phyloP scores from a whole-genome alignment of 768 basidiomycete species.

The Strobilomyces echinocephalus region DNA sequence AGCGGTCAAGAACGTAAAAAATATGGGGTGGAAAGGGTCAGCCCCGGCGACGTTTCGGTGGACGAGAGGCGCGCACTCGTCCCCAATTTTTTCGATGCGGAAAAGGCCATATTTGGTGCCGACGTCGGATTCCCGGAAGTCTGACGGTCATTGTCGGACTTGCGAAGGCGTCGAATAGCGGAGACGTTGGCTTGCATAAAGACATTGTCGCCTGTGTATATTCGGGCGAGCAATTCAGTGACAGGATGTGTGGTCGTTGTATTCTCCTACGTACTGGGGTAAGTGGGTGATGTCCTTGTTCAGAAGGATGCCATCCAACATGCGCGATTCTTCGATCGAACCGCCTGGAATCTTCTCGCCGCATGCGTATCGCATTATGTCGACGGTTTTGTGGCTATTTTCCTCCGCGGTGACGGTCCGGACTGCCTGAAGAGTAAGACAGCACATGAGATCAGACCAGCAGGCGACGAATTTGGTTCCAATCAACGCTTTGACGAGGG shows the following conservation, averaged over 20 bases:
- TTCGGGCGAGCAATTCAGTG: slow-evolving; percentile 93
- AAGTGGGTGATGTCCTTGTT: slow-evolving; percentile 99
- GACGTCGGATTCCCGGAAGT: slow-evolving; percentile 86
- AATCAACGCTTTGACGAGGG: slow-evolving; percentile 96
- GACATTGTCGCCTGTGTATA: slow-evolving; percentile 99
- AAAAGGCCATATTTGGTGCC: slow-evolving; percentile 95
- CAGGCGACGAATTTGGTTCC: slow-evolving; percentile 96
- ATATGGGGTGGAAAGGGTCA: slow-evolving; percentile 35
- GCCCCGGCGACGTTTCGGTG: neutral
- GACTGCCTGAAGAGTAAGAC: slow-evolving; percentile 87
- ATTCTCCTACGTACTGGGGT: slow-evolving; percentile 96
- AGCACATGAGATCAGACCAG: slow-evolving; percentile 98
- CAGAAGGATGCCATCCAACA: slow-evolving; percentile 88
- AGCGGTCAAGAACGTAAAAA: slow-evolving; percentile 95
- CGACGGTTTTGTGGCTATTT: slow-evolving; percentile 78
- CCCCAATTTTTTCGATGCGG: slow-evolving; percentile 94
- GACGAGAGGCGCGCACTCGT: slow-evolving; percentile 54
- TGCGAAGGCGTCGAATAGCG: slow-evolving; percentile 92
- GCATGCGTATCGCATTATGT: slow-evolving; percentile 96
- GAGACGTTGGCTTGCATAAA: slow-evolving; percentile 84
- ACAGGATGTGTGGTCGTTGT: slow-evolving; percentile 78
- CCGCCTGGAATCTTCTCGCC: slow-evolving; percentile 98
- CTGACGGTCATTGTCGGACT: slow-evolving; percentile 98
- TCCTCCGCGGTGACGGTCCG: slow-evolving; percentile 80
- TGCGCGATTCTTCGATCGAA: slow-evolving; percentile 88